Evolutionary conservation across 176 grass and related monocot genomes (phyloP), one percentile per base, ranked within the genome.

Genomic region (Musa itinerans): DNA sequence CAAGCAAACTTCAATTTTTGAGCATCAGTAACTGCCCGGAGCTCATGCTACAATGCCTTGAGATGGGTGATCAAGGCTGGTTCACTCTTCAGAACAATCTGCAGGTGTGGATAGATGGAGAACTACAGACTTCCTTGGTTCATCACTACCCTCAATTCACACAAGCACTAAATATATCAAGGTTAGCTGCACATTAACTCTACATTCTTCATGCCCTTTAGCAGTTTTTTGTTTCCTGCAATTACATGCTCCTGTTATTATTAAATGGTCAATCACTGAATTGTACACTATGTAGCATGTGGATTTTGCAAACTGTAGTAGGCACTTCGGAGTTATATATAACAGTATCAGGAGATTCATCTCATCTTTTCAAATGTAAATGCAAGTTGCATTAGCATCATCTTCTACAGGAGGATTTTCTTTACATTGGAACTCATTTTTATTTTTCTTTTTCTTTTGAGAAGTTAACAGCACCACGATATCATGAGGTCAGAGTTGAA

Each of bases 1-100:
- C 85, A 24, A 11, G 43, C 1, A 51, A 65, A 12, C n/a, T 91
- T 56, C 53, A 69, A 50, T 64, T 84, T 19, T 65, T 91, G 43
- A 80, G 79, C 68, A 85, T 91, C 50, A 85, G 17, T 3, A 56
- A 52, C 8, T 81, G 79, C 14, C 79, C 68, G 10, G 21, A 13
- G 15, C 77, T 91, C 72, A 76, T 49, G 9, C 1, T 1, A 13
- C 78, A 78, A 10, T 82, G 85, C 52, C 17, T 14, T 10, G 19
- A 19, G 13, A 50, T 50, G 48, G 48, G 43, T 20, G 43, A 50
- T 50, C 34, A 50, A 20, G 68, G 43, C 8, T 50, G 68, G 68
- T 70, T 20, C 43, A 20, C 25, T 20, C 34, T 50, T 48, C 7
- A 8, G 17, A 43, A 70, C 20, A 12, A 10, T 20, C 17, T 51